Evolutionary conservation across 2,329 filamentous ascomycete species (phyloP), one percentile per base, ranked within the genome.

Genomic region (Diaporthe ampelina): DNA sequence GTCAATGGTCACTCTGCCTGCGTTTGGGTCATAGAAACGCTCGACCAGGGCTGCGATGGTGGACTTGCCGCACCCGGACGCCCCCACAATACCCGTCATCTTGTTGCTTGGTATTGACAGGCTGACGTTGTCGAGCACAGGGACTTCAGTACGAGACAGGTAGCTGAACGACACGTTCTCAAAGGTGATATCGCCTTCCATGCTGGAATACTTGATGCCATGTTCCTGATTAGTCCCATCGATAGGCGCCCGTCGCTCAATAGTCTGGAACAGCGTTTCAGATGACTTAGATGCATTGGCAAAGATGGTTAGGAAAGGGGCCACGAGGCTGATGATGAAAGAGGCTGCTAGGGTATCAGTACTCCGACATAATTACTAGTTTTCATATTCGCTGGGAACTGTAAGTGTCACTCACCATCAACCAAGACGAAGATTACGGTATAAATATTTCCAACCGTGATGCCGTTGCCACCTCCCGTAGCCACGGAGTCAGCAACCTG

Each of bases 281-380:
- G 89, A 94, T 0, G 91, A 83, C 1, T 89, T 86, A 2, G 89
- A 86, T 0, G 91, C 91, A 43, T 87, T 85, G 1, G 88, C 88
- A 43, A 93, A 88, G 15, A 91, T 87, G 19, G 91, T 90, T 19
- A 93, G 82, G 65, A 92, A 87, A 0, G 91, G 91, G 0, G 90
- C 91, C 67, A 92, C 89, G 70, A 88, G 87, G 40, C 91, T 90
- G 32, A 93, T 85, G 45, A 93, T 87, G 65, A 93, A 89, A 11
- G 90, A 91, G 35, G 90, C 85, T 85, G 76, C 58, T 24, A 26
- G 17, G 11, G 10, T 35, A 6, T 71, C 45, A 29, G 29, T 29
- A 29, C n/a, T n/a, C n/a, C n/a, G n/a, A n/a, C n/a, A n/a, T n/a
- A n/a, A n/a, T n/a, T n/a, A n/a, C n/a, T n/a, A n/a, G n/a, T n/a